Percentiles rank a stretch among this genome's conserved stretches.
These are phyloP conservation scores for Linum usitatissimum DNA, from an alignment of 345 rosid species.

Conservation along the genomic window DNA sequence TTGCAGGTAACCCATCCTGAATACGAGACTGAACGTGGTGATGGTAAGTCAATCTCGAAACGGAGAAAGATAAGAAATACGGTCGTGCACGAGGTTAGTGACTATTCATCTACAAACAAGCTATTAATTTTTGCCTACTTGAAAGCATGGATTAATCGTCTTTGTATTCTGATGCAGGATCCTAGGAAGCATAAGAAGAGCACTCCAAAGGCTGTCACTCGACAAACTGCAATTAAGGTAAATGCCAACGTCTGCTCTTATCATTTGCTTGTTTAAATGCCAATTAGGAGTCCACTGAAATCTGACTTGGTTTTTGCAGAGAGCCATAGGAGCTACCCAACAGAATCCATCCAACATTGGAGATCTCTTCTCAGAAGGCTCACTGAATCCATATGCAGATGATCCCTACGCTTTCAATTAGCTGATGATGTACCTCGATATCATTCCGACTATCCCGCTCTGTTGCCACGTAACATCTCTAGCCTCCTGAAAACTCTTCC, in stretches of 20 bases:
- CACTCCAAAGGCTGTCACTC: conserved; percentile 39
- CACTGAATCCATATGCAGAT: conserved; percentile 80
- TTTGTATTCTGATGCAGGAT: conserved; percentile 35
- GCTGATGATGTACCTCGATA: background rate
- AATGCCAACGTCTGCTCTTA: background rate
- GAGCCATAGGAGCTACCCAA: conserved; percentile 23
- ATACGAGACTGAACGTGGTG: conserved; percentile 55
- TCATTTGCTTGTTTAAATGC: background rate
- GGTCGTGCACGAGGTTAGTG: conserved; percentile 65
- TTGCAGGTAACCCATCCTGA: conserved; percentile 63
- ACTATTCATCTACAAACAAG: conserved; percentile 1
- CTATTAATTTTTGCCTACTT: background rate
- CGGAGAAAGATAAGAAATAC: conserved; percentile 57
- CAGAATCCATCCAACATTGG: conserved; percentile 61
- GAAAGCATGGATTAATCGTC: conserved; percentile 8
- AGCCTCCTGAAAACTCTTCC: too few relatives aligned
- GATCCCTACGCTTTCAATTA: conserved; percentile 93
- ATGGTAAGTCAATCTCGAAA: conserved; percentile 57
- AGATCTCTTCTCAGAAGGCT: conserved; percentile 86
- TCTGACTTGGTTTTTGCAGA: conserved; percentile 23
- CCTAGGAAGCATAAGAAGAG: conserved; percentile 42
- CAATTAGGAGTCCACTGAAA: background rate
- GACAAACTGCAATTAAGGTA: conserved; percentile 45
- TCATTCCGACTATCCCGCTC: too few relatives aligned
- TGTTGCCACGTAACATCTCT: too few relatives aligned